phyloP scores from a whole-genome alignment of 2,329 filamentous ascomycete genomes.

The Phyllosticta citrichinensis region DNA sequence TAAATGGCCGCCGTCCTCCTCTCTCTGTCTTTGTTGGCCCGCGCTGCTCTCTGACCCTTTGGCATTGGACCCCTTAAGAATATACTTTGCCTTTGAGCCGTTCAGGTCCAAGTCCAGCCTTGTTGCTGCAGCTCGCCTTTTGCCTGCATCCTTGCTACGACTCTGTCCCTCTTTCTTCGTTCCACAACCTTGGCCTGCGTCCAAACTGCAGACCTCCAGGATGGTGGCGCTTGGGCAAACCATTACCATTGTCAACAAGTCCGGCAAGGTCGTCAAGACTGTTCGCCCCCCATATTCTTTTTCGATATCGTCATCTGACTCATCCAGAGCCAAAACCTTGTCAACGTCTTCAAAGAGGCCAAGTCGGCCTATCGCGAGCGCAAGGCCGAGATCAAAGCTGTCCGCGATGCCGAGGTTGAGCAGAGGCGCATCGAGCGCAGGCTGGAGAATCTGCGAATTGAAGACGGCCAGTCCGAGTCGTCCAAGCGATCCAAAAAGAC shows the following conservation, averaged over 20 bases:
- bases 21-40: too few relatives aligned
- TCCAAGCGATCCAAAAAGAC: constrained; percentile 14
- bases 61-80: neutral
- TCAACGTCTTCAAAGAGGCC: constrained; percentile 86
- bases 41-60: neutral
- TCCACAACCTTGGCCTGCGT: constrained; percentile 7
- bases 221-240: constrained; percentile 50
- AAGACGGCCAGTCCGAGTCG: constrained; percentile 23
- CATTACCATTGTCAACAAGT: constrained; percentile 82
- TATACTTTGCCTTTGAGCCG: neutral
- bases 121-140: constrained; percentile 1
- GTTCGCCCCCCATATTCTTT: constrained; percentile 41
- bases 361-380: constrained; percentile 79
- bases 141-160: neutral
- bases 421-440: constrained; percentile 51
- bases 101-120: neutral
- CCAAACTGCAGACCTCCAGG: constrained; percentile 6
- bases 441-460: constrained; percentile 38
- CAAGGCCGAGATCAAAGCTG: constrained; percentile 69
- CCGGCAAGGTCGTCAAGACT: constrained; percentile 82
- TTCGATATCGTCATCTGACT: constrained; percentile 12
- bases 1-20: neutral
- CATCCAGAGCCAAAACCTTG: constrained; percentile 74
- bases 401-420: constrained; percentile 49
- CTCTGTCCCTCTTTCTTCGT: neutral